Percentiles rank a stretch among this genome's conserved stretches.
phyloP scores from a whole-genome alignment of 2,329 filamentous ascomycete species.

The Domatiomyces catenatus region DNA sequence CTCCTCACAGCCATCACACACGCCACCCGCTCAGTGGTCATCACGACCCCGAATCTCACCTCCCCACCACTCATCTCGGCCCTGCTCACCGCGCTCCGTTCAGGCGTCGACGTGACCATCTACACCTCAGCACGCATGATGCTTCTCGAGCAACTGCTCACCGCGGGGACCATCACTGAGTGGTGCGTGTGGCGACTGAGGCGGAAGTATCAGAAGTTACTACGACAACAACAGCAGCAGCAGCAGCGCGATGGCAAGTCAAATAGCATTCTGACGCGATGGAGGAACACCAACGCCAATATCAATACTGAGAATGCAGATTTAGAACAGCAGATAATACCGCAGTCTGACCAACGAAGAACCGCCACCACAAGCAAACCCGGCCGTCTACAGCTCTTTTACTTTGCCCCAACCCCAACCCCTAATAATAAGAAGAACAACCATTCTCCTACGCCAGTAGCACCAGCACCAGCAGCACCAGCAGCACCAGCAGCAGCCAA shows the following conservation, averaged over 20 bases:
- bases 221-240: background rate
- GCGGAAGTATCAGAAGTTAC: constrained; percentile 13
- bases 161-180: constrained; percentile 57
- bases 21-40: constrained; percentile 45
- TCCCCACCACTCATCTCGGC: constrained; percentile 47
- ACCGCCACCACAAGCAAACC: background rate
- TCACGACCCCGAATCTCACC: constrained; percentile 69
- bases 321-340: background rate
- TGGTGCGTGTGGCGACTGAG: constrained; percentile 37
- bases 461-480: background rate
- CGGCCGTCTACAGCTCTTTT: background rate
- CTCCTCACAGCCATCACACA: constrained; percentile 51
- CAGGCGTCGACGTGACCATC: constrained; percentile 54
- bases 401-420: background rate
- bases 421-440: background rate
- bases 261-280: background rate
- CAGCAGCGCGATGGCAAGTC: background rate
- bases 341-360: no score
- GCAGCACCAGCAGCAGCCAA: constrained; percentile 25
- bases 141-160: constrained; percentile 66
- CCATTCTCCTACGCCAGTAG: no score
- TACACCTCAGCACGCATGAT: constrained; percentile 56
- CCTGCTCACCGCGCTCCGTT: constrained; percentile 43
- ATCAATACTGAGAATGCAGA: background rate
- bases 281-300: background rate